Percentiles rank a stretch among this genome's conserved stretches.
Conservation (phyloP, 495 filamentous ascomycete genomes). For the Cenococcum geophilum region DNA sequence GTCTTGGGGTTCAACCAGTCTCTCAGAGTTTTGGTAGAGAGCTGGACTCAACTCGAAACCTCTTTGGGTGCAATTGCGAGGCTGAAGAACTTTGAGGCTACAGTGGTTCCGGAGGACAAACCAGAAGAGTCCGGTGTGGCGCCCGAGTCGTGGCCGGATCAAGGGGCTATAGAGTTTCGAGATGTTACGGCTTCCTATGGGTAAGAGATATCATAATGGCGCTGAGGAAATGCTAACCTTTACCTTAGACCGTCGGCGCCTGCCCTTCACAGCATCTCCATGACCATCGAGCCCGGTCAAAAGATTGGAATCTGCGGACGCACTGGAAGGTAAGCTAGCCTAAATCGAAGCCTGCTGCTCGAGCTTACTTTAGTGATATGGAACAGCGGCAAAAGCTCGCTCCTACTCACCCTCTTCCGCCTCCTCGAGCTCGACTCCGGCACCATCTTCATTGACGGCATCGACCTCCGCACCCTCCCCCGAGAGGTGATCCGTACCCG, state of each 20-base stretch:
- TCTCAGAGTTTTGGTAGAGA: conserved; percentile 5
- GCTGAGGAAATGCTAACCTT: background rate
- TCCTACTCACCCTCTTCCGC: conserved; percentile 52
- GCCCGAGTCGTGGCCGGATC: conserved; percentile 12
- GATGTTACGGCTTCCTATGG: conserved; percentile 10
- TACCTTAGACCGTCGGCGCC: background rate
- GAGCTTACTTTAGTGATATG: conserved; percentile 38
- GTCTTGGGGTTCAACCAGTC: conserved; percentile 9
- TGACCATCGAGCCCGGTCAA: conserved; percentile 48
- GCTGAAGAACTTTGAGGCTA: conserved; percentile 11
- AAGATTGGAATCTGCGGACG: conserved; percentile 56
- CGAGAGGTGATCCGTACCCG: conserved; percentile 49
- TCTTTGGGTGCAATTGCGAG: conserved; percentile 18
- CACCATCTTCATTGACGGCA: conserved; percentile 48
- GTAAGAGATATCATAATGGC: conserved; percentile 4
- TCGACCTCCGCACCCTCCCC: conserved; percentile 49
- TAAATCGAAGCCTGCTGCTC: conserved; percentile 53
- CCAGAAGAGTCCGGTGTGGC: background rate
- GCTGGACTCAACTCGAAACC: conserved; percentile 22
- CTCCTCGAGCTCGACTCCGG: conserved; percentile 49
- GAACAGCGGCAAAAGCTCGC: conserved; percentile 53
- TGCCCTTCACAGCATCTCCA: conserved; percentile 47
- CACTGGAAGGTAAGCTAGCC: conserved; percentile 52
- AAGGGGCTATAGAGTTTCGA: conserved; percentile 12
- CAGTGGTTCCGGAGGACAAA: conserved; percentile 32